Evolutionary conservation across 2,329 filamentous ascomycete species (phyloP), one percentile per base, ranked within the genome.

Genomic region (Fusarium chaquense): DNA sequence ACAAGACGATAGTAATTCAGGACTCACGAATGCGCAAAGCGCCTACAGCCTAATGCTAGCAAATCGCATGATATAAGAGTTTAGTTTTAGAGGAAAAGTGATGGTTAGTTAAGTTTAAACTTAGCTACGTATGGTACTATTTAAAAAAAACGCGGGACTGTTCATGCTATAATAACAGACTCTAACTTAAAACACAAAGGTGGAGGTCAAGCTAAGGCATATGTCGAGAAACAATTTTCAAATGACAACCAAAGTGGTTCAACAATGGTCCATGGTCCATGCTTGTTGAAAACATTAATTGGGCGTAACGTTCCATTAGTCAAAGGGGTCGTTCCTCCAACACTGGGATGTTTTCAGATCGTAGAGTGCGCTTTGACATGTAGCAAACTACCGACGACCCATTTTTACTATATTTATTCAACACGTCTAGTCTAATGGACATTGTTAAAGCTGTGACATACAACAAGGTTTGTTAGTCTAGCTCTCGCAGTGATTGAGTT

Each of bases 1-100:
- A 33, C 45, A 47, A 7, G 28, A 20, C 2, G n/a, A 47, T 22
- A 5, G 20, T 43, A 9, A 32, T 15, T 30, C 13, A 32, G n/a
- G 2, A 12, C 2, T 22, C 9, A 13, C 40, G 4, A 24, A 5
- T 47, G 12, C 28, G 9, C 13, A 30, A 5, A 20, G 13, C 9
- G 13, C n/a, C 15, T 15, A 22, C 0, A 32, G 13, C 4, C 28
- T 12, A 22, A 22, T 2, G 6, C 3, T 1, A 22, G 11, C 12
- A 16, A 16, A 16, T 22, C 13, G 44, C 44, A 46, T 46, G 12
- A 32, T 16, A 10, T 3, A 22, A 15, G 4, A 20, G 5, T 15
- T 3, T 3, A 22, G 6, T 0, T 15, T 3, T 2, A 41, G 20
- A 7, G 12, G 3, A 2, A 0, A 7, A 36, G n/a, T 36, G 16